phyloP scores from a whole-genome alignment of 208 protist species.

The Polymyxa betae region DNA sequence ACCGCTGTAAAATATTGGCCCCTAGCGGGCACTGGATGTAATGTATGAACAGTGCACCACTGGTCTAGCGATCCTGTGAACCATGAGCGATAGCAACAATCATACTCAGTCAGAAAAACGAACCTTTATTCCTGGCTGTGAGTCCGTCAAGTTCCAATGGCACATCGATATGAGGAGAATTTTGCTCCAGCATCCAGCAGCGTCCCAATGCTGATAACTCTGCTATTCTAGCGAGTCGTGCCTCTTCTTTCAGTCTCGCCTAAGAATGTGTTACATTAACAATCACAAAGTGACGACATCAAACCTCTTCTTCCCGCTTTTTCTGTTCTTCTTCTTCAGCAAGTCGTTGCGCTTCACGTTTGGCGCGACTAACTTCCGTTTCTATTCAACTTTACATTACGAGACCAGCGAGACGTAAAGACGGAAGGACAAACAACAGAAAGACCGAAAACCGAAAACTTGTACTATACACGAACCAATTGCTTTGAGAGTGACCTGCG shows the following conservation, averaged over 20 bases:
- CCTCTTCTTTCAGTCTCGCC: constrained; percentile 21
- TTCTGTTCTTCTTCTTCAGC: constrained; percentile 45
- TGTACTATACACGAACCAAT: not conserved
- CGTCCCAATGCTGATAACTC: not conserved
- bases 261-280: not conserved
- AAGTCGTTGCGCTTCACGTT: constrained; percentile 38
- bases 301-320: constrained; percentile 24
- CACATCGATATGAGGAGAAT: constrained; percentile 41
- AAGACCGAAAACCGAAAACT: too few species aligned
- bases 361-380: not conserved
- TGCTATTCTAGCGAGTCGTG: constrained; percentile 12
- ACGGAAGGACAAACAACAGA: too few species aligned
- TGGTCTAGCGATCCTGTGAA: constrained; percentile 35
- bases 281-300: not conserved
- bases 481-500: not conserved
- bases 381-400: too few species aligned
- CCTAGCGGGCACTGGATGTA: not conserved
- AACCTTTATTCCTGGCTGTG: constrained; percentile 23
- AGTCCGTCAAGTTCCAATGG: constrained; percentile 4
- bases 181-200: constrained; percentile 46
- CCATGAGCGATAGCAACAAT: not conserved
- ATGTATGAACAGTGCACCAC: constrained; percentile 41
- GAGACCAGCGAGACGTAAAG: too few species aligned
- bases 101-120: not conserved
- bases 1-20: not conserved